A percentile compares a stretch with the other conserved stretches of the same genome.
Evolutionary conservation across 352 stramenopile genomes (phyloP).

Genomic region (Plasmopara viticola): DNA sequence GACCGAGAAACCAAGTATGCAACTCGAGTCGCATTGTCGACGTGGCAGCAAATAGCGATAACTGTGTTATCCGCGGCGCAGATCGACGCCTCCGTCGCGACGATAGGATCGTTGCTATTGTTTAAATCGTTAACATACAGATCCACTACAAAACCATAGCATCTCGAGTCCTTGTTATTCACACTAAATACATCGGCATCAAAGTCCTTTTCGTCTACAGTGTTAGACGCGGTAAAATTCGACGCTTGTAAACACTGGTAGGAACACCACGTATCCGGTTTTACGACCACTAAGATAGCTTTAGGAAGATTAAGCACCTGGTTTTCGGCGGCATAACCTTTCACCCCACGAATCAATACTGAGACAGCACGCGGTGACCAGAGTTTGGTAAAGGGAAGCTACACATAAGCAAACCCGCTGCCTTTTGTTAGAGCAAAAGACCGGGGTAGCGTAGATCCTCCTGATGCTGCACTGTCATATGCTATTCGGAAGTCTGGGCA

Average conservation of each 20-base stretch:
- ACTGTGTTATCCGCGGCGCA: too few relatives aligned
- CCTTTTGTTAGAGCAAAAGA: slow-evolving; percentile 51
- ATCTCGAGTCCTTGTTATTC: slow-evolving; percentile 14
- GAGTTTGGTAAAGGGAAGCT: slow-evolving; percentile 42
- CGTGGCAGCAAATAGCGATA: slow-evolving; percentile 45
- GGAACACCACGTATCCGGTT: slow-evolving; percentile 26
- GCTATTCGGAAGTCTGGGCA: slow-evolving; percentile 31
- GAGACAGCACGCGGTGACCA: slow-evolving; percentile 36
- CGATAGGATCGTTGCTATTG: slow-evolving; percentile 28
- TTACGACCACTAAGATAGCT: slow-evolving; percentile 24
- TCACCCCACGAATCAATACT: slow-evolving; percentile 40
- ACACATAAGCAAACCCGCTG: slow-evolving; percentile 43
- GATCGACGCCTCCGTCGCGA: background rate
- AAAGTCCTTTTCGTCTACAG: slow-evolving; percentile 4
- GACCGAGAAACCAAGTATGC: slow-evolving; percentile 36
- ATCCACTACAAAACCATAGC: slow-evolving; percentile 54
- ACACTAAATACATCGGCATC: slow-evolving; percentile 1
- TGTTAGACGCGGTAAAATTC: slow-evolving; percentile 43
- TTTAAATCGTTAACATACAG: slow-evolving; percentile 38
- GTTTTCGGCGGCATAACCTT: slow-evolving; percentile 31
- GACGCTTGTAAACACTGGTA: slow-evolving; percentile 35
- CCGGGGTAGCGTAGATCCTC: slow-evolving; percentile 28
- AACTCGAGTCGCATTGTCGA: slow-evolving; percentile 18
- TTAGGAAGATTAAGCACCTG: slow-evolving; percentile 29
- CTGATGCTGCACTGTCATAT: slow-evolving; percentile 34